phyloP scores from a whole-genome alignment of 495 filamentous ascomycete genomes.

The Penicillium crystallinum region DNA sequence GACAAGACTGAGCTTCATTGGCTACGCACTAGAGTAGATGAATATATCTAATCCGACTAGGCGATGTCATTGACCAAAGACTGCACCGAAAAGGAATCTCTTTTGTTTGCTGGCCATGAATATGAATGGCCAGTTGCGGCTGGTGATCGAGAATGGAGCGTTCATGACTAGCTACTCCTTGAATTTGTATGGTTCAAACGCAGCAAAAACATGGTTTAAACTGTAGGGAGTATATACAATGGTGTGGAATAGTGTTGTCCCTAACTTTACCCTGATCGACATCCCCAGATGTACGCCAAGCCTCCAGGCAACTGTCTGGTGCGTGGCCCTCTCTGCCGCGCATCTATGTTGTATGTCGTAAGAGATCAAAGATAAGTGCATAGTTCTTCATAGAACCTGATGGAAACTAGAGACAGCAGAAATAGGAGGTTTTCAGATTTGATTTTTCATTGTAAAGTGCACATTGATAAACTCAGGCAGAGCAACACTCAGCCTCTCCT shows the following conservation, averaged over 20 bases:
- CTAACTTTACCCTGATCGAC: neutral
- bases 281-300: conserved; percentile 14
- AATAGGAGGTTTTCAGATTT: neutral
- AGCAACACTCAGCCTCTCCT: conserved; percentile 2
- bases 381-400: neutral
- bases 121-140: too few species aligned
- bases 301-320: conserved; percentile 19
- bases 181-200: too few species aligned
- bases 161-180: too few species aligned
- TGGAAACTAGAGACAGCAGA: neutral
- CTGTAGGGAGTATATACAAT: too few species aligned
- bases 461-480: neutral
- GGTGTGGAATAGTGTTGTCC: neutral
- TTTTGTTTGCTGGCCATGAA: too few species aligned
- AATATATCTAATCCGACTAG: too few species aligned
- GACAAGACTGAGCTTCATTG: too few species aligned
- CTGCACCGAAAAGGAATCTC: too few species aligned
- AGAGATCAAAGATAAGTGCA: neutral
- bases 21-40: too few species aligned
- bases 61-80: too few species aligned
- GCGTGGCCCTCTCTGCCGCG: conserved; percentile 11
- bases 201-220: too few species aligned
- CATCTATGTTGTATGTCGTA: neutral
- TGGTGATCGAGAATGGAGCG: too few species aligned
- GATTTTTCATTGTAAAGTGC: neutral